A percentile compares a stretch with the other conserved stretches of the same genome.
phyloP scores from a whole-genome alignment of 352 stramenopile genomes.

The Nothophytophthora sp. region DNA sequence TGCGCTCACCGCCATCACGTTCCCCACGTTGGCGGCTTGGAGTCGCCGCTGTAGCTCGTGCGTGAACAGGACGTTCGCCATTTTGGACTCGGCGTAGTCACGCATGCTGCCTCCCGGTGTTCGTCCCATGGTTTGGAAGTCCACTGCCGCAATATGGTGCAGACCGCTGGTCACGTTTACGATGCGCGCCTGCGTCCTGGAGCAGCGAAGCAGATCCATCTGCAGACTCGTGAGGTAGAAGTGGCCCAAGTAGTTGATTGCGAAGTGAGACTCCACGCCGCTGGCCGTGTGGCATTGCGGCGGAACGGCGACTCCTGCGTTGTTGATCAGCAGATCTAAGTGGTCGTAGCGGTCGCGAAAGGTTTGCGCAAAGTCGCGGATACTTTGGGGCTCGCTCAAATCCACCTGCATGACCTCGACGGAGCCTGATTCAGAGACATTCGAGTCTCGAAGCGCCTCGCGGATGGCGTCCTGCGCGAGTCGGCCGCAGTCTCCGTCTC shows the following conservation, averaged over 20 bases:
- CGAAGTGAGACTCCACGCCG: constrained; percentile 44
- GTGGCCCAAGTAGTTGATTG: constrained; percentile 52
- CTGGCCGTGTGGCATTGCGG: constrained; percentile 20
- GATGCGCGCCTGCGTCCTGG: constrained; percentile 27
- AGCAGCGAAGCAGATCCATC: constrained; percentile 27
- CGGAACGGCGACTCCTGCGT: constrained; percentile 41
- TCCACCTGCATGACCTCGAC: constrained; percentile 50
- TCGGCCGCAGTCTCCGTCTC: constrained; percentile 29
- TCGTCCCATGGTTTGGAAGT: constrained; percentile 31
- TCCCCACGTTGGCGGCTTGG: constrained; percentile 13
- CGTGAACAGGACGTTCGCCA: constrained; percentile 52
- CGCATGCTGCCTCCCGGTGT: constrained; percentile 20
- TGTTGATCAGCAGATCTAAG: constrained; percentile 75
- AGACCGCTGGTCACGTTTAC: constrained; percentile 43
- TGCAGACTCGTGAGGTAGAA: constrained; percentile 52
- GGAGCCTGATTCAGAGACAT: constrained; percentile 8
- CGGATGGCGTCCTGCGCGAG: constrained; percentile 29
- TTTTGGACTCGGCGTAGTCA: constrained; percentile 49
- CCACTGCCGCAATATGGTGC: constrained; percentile 29
- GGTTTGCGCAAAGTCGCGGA: constrained; percentile 40
- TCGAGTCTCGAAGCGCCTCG: constrained; percentile 2
- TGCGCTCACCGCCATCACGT: constrained; percentile 38
- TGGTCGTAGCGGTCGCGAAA: constrained; percentile 37
- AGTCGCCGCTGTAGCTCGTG: constrained; percentile 48
- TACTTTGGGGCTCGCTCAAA: constrained; percentile 42